phyloP scores from a whole-genome alignment of 768 basidiomycete genomes.

The Hericium erinaceus region DNA sequence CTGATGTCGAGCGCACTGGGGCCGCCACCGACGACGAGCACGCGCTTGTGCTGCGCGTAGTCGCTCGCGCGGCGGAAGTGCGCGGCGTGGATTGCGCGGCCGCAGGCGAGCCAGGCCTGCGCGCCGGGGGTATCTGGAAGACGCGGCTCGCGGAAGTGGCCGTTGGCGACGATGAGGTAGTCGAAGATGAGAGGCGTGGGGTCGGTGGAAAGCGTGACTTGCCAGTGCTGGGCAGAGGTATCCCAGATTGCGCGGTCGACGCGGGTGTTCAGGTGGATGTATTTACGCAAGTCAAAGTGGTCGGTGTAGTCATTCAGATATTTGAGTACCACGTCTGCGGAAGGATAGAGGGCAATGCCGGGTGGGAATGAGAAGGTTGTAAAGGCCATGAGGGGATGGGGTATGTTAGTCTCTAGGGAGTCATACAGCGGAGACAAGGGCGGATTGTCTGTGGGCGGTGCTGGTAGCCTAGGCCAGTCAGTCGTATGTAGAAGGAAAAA shows the following conservation, averaged over 20 bases:
- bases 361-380: constrained; percentile 58
- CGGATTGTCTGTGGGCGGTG: constrained; percentile 37
- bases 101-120: constrained; percentile 40
- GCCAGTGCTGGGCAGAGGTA: constrained; percentile 31
- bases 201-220: constrained; percentile 30
- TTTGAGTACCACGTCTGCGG: constrained; percentile 46
- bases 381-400: constrained; percentile 71
- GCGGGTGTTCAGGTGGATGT: constrained; percentile 53
- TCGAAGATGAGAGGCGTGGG: constrained; percentile 39
- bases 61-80: constrained; percentile 51
- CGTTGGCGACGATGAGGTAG: constrained; percentile 65
- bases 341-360: constrained; percentile 61
- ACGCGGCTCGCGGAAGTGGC: constrained; percentile 60
- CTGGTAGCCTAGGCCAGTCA: constrained; percentile 39
- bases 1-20: constrained; percentile 66
- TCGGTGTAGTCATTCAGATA: constrained; percentile 64
- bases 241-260: constrained; percentile 42
- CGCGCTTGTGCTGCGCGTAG: constrained; percentile 22
- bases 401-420: constrained; percentile 73
- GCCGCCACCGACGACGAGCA: constrained; percentile 39
- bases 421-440: constrained; percentile 70
- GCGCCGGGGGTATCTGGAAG: constrained; percentile 56
- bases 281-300: constrained; percentile 47
- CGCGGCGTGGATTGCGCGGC: constrained; percentile 54
- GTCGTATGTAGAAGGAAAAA: no score